Conservation (phyloP, 2,329 filamentous ascomycete species). For the Alternaria novae-zelandiae region DNA sequence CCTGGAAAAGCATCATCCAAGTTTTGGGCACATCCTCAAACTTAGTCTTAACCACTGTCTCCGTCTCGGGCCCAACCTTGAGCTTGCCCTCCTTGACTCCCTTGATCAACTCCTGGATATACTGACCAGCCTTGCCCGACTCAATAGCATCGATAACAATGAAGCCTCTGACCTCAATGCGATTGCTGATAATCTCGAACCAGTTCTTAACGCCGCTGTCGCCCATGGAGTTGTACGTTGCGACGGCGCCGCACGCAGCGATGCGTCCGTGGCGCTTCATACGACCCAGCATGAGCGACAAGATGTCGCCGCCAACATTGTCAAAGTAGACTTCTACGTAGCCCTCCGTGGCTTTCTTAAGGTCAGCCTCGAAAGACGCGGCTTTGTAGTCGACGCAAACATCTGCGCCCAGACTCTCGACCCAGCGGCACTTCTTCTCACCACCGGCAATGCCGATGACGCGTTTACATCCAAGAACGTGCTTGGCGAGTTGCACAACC, state of each 20-base stretch:
- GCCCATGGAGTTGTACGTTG: conserved; percentile 50
- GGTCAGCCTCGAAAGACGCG: conserved; percentile 54
- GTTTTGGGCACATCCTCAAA: conserved; percentile 59
- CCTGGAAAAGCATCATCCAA: conserved; percentile 57
- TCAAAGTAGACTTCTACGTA: conserved; percentile 61
- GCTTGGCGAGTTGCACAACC: conserved; percentile 64
- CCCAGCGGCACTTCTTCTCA: conserved; percentile 60
- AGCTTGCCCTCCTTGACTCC: conserved; percentile 55
- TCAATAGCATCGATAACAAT: conserved; percentile 51
- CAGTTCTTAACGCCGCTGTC: conserved; percentile 50
- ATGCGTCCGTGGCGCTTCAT: conserved; percentile 52
- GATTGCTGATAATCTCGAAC: conserved; percentile 52
- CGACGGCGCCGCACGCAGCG: conserved; percentile 53
- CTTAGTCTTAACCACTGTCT: conserved; percentile 55
- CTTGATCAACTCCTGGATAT: conserved; percentile 33
- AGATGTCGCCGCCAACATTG: conserved; percentile 58
- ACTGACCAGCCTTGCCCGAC: conserved; percentile 33
- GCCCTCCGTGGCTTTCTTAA: conserved; percentile 56
- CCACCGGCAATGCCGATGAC: conserved; percentile 62
- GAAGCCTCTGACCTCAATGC: conserved; percentile 53
- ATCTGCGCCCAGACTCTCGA: conserved; percentile 60
- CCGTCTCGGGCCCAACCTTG: conserved; percentile 51
- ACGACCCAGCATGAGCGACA: conserved; percentile 55
- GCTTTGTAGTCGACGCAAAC: conserved; percentile 63
- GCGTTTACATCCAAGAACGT: conserved; percentile 54